Evolutionary conservation across 257 asterid genomes (phyloP), one percentile per base, ranked within the genome.

Genomic region (Fraxinus excelsior): DNA sequence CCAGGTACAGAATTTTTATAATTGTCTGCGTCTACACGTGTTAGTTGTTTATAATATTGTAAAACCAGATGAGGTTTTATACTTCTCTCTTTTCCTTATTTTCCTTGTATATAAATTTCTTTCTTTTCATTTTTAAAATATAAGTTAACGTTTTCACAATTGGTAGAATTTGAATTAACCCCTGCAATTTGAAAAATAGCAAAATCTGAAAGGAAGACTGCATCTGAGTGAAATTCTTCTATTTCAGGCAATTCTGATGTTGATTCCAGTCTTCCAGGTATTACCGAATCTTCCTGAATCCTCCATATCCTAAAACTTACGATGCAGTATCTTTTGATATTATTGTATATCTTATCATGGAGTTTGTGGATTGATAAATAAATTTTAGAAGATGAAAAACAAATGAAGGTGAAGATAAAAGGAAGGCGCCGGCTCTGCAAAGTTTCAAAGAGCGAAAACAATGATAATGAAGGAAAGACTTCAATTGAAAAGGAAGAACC

Each of bases 391-490:
- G 86, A 42, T 80, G 87, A 85, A 26, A 87, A 78, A 83, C 80
- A 74, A 82, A 78, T 6, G 73, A 94, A 92, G 86, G 88, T 87
- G 75, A 92, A 83, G 83, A 85, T 94, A 81, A 88, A 88, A 86
- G 98, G 97, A 62, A 86, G 97, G 80, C 96, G 92, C 16, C 94
- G 98, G 75, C 97, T 91, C 68, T 91, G 97, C 84, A 94, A 85
- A 90, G 71, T 90, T 70, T 83, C 90, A 18, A 68, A 78, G 46
- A 76, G 76, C n/a, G 79, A 74, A 67, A 87, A 82, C 32, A 67
- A 72, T 31, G 74, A 53, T 37, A 74, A 49, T 29, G 82, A 81
- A 71, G 76, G 38, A 29, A 78, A 72, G 74, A 78, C 74, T 44
- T 53, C 21, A 16, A 71, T 29, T 37, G 74, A 58, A 66, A 76